Conservation (phyloP, 2,329 filamentous ascomycete species). For the Paraconiothyrium brasiliense region DNA sequence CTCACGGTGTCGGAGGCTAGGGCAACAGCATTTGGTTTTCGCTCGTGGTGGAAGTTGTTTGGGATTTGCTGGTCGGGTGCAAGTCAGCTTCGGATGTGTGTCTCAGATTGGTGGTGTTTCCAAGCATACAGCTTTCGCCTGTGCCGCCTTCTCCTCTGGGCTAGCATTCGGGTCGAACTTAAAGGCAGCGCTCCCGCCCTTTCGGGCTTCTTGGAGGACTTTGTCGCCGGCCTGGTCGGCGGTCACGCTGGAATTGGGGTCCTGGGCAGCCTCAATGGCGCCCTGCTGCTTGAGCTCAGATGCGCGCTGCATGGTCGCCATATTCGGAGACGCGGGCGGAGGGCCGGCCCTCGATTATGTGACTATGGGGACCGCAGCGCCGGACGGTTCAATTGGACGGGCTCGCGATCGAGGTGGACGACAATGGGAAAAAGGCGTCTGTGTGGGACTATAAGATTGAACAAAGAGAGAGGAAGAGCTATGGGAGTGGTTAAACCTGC, state of each 20-base stretch:
- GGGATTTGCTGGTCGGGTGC: constrained; percentile 64
- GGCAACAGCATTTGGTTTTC: constrained; percentile 71
- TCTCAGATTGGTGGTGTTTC: constrained; percentile 8
- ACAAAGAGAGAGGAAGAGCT: not conserved
- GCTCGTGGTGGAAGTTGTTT: constrained; percentile 69
- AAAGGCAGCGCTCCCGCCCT: constrained; percentile 81
- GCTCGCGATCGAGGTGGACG: constrained; percentile 10
- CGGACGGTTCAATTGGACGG: constrained; percentile 12
- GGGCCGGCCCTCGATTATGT: constrained; percentile 5
- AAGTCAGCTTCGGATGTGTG: constrained; percentile 2
- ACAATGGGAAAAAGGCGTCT: constrained; percentile 3
- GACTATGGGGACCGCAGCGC: not conserved
- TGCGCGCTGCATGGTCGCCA: constrained; percentile 45
- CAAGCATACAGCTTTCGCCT: constrained; percentile 75
- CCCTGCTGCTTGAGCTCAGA: constrained; percentile 83
- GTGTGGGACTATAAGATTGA: not conserved
- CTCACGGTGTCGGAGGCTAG: constrained; percentile 78
- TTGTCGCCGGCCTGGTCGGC: constrained; percentile 76
- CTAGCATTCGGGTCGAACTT: constrained; percentile 88
- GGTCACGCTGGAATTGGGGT: constrained; percentile 73
- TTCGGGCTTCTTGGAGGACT: constrained; percentile 79
- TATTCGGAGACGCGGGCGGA: constrained; percentile 19
- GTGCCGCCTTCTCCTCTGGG: constrained; percentile 83
- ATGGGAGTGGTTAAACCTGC: constrained; percentile 1
- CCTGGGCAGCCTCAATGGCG: constrained; percentile 77